These are phyloP conservation scores for Vitis cinerea DNA, from an alignment of 164 flowering plant species.

Conservation along the genomic window DNA sequence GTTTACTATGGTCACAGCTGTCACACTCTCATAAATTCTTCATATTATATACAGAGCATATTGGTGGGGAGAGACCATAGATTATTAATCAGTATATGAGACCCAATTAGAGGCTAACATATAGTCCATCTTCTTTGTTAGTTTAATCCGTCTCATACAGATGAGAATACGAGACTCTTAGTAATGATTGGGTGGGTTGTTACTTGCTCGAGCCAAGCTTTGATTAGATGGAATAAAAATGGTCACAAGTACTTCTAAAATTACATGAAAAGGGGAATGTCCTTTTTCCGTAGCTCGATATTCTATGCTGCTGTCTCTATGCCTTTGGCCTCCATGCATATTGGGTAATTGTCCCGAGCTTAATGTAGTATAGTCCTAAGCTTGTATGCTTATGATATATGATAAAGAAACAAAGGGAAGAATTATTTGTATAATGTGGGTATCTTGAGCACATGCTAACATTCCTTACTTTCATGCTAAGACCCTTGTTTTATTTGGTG, in stretches of 20 bases:
- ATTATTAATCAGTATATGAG: too few species aligned
- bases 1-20: too few species aligned
- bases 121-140: not conserved
- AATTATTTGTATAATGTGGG: constrained; percentile 8
- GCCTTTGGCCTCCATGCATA: constrained; percentile 26
- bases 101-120: not conserved
- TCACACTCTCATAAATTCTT: not conserved
- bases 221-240: not conserved
- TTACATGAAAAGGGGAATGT: constrained; percentile 8
- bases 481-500: constrained; percentile 35
- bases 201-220: not conserved
- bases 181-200: constrained; percentile 3
- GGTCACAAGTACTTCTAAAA: constrained; percentile 3
- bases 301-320: constrained; percentile 21
- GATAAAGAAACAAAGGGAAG: not conserved
- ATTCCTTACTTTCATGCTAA: constrained; percentile 35
- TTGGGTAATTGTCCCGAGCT: constrained; percentile 7
- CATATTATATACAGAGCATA: not conserved
- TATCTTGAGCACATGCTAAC: constrained; percentile 42
- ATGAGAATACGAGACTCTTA: not conserved
- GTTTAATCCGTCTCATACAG: too few species aligned
- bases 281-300: constrained; percentile 20
- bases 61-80: not conserved
- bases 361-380: constrained; percentile 1
- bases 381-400: not conserved